These are phyloP conservation scores for Scedosporium aurantiacum DNA, from an alignment of 2,329 filamentous ascomycete genomes.

Conservation along the genomic window DNA sequence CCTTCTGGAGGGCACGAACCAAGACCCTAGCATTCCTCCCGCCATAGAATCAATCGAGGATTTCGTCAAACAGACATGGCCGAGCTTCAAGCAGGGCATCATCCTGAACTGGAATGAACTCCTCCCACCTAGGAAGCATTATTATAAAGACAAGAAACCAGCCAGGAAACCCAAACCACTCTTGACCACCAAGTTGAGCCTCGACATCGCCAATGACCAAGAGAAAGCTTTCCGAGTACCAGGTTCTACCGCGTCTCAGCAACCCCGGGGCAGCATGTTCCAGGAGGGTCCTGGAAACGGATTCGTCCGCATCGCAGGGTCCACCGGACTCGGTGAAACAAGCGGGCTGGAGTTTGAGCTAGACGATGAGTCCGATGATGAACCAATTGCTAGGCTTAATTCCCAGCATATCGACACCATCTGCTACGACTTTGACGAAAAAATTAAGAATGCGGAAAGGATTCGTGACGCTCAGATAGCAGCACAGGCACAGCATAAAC, in stretches of 20 bases:
- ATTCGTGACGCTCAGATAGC: neutral
- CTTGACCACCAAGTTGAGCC: conserved; percentile 73
- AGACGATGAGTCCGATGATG: conserved; percentile 43
- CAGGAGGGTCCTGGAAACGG: conserved; percentile 39
- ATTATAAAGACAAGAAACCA: conserved; percentile 69
- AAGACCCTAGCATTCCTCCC: conserved; percentile 54
- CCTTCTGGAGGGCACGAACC: conserved; percentile 34
- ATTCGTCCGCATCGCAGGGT: conserved; percentile 28
- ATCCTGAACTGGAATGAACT: conserved; percentile 73
- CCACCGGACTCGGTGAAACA: conserved; percentile 25
- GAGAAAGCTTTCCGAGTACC: conserved; percentile 71
- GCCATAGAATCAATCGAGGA: conserved; percentile 65
- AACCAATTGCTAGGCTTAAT: conserved; percentile 62
- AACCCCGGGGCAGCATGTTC: conserved; percentile 44
- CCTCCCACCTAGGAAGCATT: conserved; percentile 68
- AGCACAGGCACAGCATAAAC: neutral
- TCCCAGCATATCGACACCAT: conserved; percentile 74
- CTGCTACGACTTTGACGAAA: conserved; percentile 32
- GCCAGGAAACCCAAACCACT: conserved; percentile 70
- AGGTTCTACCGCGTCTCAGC: neutral
- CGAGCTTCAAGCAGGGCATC: conserved; percentile 64
- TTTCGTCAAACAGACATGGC: conserved; percentile 68
- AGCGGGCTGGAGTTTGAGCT: conserved; percentile 32
- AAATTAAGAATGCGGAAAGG: conserved; percentile 5
- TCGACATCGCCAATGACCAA: conserved; percentile 79